Base-by-base conservation (phyloP, 140 eudicot genomes). In the Flaveria floridana region DNA sequence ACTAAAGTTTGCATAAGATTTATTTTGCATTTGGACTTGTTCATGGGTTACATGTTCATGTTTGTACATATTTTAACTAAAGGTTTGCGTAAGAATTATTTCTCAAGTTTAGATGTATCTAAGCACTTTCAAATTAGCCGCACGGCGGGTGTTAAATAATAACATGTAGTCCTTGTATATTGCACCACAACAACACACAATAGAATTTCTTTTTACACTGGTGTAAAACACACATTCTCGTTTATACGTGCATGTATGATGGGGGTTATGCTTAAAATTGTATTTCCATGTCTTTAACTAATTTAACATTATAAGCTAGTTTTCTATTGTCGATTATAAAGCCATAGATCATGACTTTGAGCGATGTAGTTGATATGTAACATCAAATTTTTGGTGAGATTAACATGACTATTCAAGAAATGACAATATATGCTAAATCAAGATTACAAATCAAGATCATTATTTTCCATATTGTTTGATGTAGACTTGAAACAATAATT, bases 401-500 rank as follows among this genome's bases (percentile, higher is more conserved):
- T 61, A 70, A 58, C 19, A 51, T 68, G 59, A 76, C 58, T 21
- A 46, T 11, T 67, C 59, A 68, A 55, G 47, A 58, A 58, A 76
- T 39, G 69, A 76, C 57, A 39, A 65, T 76, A 51, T 76, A 76
- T 76, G 67, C 74, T 65, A 75, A 61, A 56, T 59, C 21, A 13
- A 70, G 71, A 13, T 61, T 47, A 58, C 55, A 78, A 48, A 61
- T 78, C 72, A 78, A 47, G 21, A 78, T 78, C 82, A 59, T 46
- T 21, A 37, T 4, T 78, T 71, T 50, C 51, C 55, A 63, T 64
- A 78, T 78, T 65, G 28, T 61, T 78, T 16, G 82, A 78, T 78
- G 72, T 50, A 41, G 82, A 78, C 82, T 62, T 71, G 30, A 52
- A 78, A 78, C 82, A 63, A 70, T 51, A 78, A 78, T 8, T 68